Evolutionary conservation across 768 basidiomycete genomes (phyloP).

Genomic region (Asterophora parasitica): DNA sequence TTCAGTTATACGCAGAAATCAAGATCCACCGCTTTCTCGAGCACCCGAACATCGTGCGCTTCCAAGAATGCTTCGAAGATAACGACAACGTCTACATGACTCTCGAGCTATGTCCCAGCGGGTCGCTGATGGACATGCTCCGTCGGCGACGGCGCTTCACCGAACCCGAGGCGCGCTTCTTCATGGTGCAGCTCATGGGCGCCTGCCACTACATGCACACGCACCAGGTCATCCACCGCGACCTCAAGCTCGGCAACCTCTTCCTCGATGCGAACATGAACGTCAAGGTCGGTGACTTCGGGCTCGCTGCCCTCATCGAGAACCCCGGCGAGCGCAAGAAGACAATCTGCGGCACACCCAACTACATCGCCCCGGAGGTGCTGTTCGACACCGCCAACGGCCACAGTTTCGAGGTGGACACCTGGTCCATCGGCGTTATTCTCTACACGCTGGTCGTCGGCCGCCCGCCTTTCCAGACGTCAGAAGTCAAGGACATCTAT

Average conservation of each 20-base stretch:
- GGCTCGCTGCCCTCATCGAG: conserved; percentile 93
- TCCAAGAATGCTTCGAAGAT: conserved; percentile 95
- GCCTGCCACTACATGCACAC: conserved; percentile 98
- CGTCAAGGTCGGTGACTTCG: conserved; percentile 96
- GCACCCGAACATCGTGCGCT: conserved; percentile 90
- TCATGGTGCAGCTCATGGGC: conserved; percentile 90
- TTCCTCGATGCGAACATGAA: conserved; percentile 92
- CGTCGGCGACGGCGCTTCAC: conserved; percentile 82
- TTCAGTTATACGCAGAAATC: conserved; percentile 94
- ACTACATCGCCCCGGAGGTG: conserved; percentile 98
- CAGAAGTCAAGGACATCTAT: conserved; percentile 96
- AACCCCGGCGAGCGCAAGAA: conserved; percentile 96
- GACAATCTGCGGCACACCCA: conserved; percentile 98
- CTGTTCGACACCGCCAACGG: conserved; percentile 94
- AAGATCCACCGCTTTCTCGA: conserved; percentile 90
- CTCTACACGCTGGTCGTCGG: conserved; percentile 93
- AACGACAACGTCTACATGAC: conserved; percentile 96
- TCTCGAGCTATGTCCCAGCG: conserved; percentile 86
- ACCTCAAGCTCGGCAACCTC: conserved; percentile 93
- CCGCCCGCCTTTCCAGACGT: conserved; percentile 97
- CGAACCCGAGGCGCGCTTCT: conserved; percentile 90
- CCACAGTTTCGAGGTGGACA: conserved; percentile 97
- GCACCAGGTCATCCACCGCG: conserved; percentile 95
- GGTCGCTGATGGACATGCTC: conserved; percentile 88
- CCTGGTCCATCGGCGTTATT: conserved; percentile 97